Conservation (phyloP, 2,329 filamentous ascomycete species). For the Lachnellula hyalina region DNA sequence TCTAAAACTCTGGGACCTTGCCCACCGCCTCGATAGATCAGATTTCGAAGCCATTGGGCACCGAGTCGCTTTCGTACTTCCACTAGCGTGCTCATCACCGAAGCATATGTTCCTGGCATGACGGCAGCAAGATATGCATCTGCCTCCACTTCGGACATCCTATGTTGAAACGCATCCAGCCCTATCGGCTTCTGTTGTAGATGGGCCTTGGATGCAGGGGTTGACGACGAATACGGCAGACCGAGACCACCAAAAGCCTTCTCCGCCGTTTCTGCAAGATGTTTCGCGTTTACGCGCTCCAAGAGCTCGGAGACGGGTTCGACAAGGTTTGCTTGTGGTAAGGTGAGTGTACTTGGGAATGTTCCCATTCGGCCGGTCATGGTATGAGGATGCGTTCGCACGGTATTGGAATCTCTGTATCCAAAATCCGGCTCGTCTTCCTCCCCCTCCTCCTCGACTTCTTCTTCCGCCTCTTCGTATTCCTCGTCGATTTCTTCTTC, state of each 20-base stretch:
- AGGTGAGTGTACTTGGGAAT: slow-evolving; percentile 64
- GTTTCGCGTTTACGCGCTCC: slow-evolving; percentile 62
- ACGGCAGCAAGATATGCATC: slow-evolving; percentile 67
- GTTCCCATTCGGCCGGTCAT: slow-evolving; percentile 69
- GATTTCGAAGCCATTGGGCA: slow-evolving; percentile 60
- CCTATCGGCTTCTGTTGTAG: slow-evolving; percentile 60
- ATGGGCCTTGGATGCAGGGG: slow-evolving; percentile 51
- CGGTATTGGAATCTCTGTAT: slow-evolving; percentile 32
- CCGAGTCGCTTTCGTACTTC: slow-evolving; percentile 72
- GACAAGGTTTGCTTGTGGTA: slow-evolving; percentile 66
- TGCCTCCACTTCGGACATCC: slow-evolving; percentile 70
- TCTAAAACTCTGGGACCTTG: slow-evolving; percentile 63
- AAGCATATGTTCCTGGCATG: slow-evolving; percentile 66
- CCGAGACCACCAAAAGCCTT: slow-evolving; percentile 69
- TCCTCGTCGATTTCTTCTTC: slow-evolving; percentile 25
- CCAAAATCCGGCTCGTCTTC: slow-evolving; percentile 20
- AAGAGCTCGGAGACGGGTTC: slow-evolving; percentile 67
- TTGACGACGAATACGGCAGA: slow-evolving; percentile 72
- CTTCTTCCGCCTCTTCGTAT: slow-evolving; percentile 22
- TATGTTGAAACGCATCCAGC: slow-evolving; percentile 56
- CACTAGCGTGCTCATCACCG: slow-evolving; percentile 60
- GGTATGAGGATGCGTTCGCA: slow-evolving; percentile 70
- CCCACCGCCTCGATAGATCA: slow-evolving; percentile 49
- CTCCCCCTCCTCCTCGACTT: slow-evolving; percentile 22
- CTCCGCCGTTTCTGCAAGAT: slow-evolving; percentile 68